Base-by-base conservation (phyloP, 2,329 filamentous ascomycete genomes). In the Fusarium austroafricanum region DNA sequence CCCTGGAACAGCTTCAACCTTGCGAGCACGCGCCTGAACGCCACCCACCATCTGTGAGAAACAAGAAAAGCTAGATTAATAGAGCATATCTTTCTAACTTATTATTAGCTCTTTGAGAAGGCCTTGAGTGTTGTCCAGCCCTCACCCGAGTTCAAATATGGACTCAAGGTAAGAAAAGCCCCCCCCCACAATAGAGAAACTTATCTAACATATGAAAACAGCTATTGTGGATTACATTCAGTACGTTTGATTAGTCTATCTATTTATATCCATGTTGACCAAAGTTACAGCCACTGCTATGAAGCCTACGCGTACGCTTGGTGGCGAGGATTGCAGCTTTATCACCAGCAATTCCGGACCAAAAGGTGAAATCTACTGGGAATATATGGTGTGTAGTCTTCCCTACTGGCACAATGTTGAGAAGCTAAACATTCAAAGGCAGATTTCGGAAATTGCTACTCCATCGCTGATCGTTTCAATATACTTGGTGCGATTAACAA, bases 71-170 rank as follows among this genome's bases (percentile, higher is more conserved):
- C 9, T 4, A 11, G 10, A n/a, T 28, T 1, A 1, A 9, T 1
- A 2, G 1, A 17, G 5, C 6, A 3, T 5, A 0, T 0, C 1
- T 0, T 0, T 0, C 0, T 47, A 2, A 10, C 50, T 3, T 26
- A 2, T 6, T 6, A 10, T 0, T 6, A 53, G 50, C 26, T 47
- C 15, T 35, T 20, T 35, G 21, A 47, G 5, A 43, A 21, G 12
- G n/a, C 11, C n/a, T 15, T 43, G 50, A 20, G 23, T 6, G 8
- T 29, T 2, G 15, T 47, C 15, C 20, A 12, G 2, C 42, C 42
- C 6, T 54, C 21, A 3, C 20, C 23, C 17, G 50, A 47, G 9
- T 12, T 54, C 1, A 17, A n/a, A 28, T 40, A 35, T 8, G 37
- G 26, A 14, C 15, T 47, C 8, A 47, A 14, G 29, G 50, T 45